These are phyloP conservation scores for Phoma sp. DNA, from an alignment of 2,329 filamentous ascomycete genomes.

Conservation along the genomic window DNA sequence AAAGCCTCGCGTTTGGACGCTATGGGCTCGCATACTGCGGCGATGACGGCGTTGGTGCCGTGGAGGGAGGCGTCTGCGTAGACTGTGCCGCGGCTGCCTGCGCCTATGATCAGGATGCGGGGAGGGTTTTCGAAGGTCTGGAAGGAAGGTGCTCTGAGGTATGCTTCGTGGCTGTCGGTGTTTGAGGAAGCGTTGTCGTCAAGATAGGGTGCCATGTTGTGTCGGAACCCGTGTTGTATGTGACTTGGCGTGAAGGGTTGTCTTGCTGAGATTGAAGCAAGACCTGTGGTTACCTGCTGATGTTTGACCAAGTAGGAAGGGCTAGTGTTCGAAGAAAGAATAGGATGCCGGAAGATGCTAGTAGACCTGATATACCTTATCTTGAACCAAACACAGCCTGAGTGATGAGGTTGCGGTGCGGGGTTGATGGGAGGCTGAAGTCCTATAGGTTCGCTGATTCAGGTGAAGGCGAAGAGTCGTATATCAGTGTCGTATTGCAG, in stretches of 20 bases:
- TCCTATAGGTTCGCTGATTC: not conserved
- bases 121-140: constrained; percentile 34
- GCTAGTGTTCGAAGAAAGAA: not conserved
- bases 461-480: not conserved
- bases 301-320: not conserved
- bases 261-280: too few relatives aligned
- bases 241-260: too few relatives aligned
- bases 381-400: not conserved
- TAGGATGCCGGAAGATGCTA: not conserved
- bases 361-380: not conserved
- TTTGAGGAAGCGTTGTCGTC: not conserved
- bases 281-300: too few relatives aligned
- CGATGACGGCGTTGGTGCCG: constrained; percentile 65
- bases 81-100: constrained; percentile 47
- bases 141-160: constrained; percentile 26
- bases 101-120: constrained; percentile 49
- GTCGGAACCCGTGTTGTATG: not conserved
- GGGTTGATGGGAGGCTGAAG: not conserved
- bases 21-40: constrained; percentile 82
- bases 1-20: constrained; percentile 77
- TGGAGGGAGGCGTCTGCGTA: constrained; percentile 39
- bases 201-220: constrained; percentile 3
- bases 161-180: not conserved
- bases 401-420: constrained; percentile 1
- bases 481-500: constrained; percentile 33